These are phyloP conservation scores for Aspergillus amoenus DNA, from an alignment of 2,329 filamentous ascomycete species.

Conservation along the genomic window DNA sequence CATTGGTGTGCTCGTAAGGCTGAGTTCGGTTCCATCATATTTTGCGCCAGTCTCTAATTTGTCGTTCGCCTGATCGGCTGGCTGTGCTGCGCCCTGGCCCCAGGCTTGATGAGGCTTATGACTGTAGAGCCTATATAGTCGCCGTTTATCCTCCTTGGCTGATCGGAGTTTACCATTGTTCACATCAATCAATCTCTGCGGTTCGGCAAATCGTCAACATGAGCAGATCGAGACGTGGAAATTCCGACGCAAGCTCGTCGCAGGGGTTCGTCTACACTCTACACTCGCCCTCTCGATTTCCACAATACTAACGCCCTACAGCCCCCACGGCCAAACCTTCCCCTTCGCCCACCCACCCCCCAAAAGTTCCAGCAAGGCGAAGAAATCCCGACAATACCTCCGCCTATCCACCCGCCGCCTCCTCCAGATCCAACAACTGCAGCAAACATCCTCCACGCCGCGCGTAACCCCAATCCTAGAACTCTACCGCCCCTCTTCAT, in stretches of 20 bases:
- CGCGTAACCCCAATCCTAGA: slow-evolving; percentile 31
- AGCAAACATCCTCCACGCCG: slow-evolving; percentile 24
- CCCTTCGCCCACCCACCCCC: slow-evolving; percentile 31
- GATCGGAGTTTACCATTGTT: not conserved
- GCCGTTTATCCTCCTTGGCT: not conserved
- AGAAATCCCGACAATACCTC: slow-evolving; percentile 15
- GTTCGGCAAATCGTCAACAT: not conserved
- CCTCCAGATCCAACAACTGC: slow-evolving; percentile 35
- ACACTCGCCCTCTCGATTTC: not conserved
- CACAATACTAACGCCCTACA: not conserved
- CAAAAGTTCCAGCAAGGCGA: slow-evolving; percentile 19
- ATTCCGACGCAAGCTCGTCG: not conserved
- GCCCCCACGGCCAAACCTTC: slow-evolving; percentile 25
- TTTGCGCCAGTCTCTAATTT: not conserved
- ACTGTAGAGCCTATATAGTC: not conserved
- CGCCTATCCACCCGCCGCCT: slow-evolving; percentile 24
- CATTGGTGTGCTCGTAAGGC: not conserved
- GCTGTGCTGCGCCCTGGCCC: slow-evolving; percentile 2
- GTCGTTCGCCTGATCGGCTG: not conserved
- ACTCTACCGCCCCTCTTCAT: slow-evolving; percentile 29
- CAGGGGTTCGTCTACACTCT: not conserved
- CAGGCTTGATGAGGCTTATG: not conserved
- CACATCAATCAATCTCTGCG: too few species aligned
- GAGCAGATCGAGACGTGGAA: not conserved
- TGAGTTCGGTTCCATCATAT: not conserved